Percentiles rank a stretch among this genome's conserved stretches.
phyloP scores from a whole-genome alignment of 1,284 basidiomycete genomes.

The Austropuccinia psidii region DNA sequence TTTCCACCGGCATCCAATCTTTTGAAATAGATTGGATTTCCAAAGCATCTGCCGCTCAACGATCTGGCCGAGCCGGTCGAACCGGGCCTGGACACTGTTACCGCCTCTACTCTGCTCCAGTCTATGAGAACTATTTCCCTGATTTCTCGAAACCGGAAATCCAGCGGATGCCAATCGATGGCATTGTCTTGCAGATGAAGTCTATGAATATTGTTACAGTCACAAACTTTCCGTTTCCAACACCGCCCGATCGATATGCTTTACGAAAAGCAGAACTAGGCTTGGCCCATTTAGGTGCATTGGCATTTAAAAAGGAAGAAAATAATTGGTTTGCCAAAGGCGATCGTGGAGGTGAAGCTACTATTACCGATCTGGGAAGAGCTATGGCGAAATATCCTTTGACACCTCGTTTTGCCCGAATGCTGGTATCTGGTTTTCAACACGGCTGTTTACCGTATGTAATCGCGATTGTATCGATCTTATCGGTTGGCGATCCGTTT shows the following conservation, averaged over 20 bases:
- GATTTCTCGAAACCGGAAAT: constrained; percentile 86
- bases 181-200: constrained; percentile 97
- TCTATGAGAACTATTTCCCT: constrained; percentile 88
- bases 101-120: constrained; percentile 62
- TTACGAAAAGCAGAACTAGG: constrained; percentile 74
- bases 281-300: constrained; percentile 73
- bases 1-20: constrained; percentile 59
- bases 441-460: constrained; percentile 86
- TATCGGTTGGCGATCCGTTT: constrained; percentile 95
- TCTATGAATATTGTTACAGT: constrained; percentile 97
- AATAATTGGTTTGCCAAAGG: constrained; percentile 47
- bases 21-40: constrained; percentile 68
- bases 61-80: constrained; percentile 66
- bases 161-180: constrained; percentile 90
- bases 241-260: constrained; percentile 74
- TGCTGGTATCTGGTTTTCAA: constrained; percentile 86
- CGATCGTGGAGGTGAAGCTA: constrained; percentile 51
- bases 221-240: constrained; percentile 96
- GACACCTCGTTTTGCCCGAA: constrained; percentile 83
- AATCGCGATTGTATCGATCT: constrained; percentile 78
- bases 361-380: constrained; percentile 78
- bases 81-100: constrained; percentile 73
- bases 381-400: constrained; percentile 91
- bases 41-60: constrained; percentile 65
- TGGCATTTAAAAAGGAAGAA: constrained; percentile 38